Percentiles rank a stretch among this genome's conserved stretches.
Evolutionary conservation across 2,329 filamentous ascomycete genomes (phyloP).

Genomic region (Aspergillus proliferans): DNA sequence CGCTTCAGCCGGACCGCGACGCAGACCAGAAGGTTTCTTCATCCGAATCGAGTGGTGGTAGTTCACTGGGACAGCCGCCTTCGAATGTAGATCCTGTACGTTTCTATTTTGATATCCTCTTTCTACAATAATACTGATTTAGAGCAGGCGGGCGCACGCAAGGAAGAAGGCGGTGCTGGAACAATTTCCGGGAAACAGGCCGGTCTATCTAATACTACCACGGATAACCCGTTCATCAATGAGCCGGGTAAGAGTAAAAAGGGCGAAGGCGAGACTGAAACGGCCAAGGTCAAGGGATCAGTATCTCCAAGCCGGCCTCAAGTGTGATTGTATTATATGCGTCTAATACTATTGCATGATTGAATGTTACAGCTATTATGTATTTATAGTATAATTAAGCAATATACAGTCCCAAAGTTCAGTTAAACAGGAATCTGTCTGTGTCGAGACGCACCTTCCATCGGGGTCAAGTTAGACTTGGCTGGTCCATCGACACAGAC

Average conservation of each 20-base stretch:
- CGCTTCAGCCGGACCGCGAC: not conserved
- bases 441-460: not conserved
- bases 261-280: slow-evolving; percentile 49
- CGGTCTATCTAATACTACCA: slow-evolving; percentile 47
- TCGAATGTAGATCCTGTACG: not conserved
- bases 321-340: not conserved
- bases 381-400: too few relatives aligned
- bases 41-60: not conserved
- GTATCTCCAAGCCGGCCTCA: slow-evolving; percentile 32
- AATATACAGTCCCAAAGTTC: not conserved
- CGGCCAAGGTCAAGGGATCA: slow-evolving; percentile 49
- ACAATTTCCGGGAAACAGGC: slow-evolving; percentile 48
- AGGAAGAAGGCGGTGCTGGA: slow-evolving; percentile 2
- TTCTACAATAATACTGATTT: not conserved
- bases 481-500: slow-evolving; percentile 37
- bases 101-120: not conserved
- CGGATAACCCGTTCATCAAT: slow-evolving; percentile 44
- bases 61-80: not conserved
- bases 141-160: not conserved
- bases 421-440: not conserved
- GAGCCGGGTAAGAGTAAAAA: slow-evolving; percentile 49
- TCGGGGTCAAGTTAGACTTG: slow-evolving; percentile 30
- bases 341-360: not conserved
- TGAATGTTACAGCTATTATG: not conserved
- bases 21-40: not conserved